A percentile compares a stretch with the other conserved stretches of the same genome.
phyloP scores from a whole-genome alignment of 108 stramenopile genomes.

The Poteriospumella lacustris region DNA sequence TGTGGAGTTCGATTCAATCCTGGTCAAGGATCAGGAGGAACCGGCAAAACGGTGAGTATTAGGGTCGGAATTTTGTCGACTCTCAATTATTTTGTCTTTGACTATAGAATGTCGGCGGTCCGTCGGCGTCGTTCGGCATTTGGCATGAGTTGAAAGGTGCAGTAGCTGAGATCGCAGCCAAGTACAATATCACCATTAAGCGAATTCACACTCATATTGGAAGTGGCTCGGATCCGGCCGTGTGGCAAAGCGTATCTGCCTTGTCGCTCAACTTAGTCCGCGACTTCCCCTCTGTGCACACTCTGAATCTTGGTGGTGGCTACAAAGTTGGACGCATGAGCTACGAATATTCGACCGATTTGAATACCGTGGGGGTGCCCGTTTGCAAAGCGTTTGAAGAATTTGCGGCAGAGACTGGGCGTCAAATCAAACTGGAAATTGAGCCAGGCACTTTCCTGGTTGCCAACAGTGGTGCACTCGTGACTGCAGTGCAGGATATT shows the following conservation, averaged over 20 bases:
- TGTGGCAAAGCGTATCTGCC: conserved; percentile 85
- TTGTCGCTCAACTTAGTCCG: conserved; percentile 77
- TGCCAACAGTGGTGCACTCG: conserved; percentile 87
- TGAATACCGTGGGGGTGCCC: conserved; percentile 79
- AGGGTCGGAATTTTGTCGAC: not conserved
- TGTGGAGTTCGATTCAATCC: conserved; percentile 93
- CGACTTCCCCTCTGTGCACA: conserved; percentile 70
- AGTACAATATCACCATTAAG: conserved; percentile 78
- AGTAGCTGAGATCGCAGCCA: conserved; percentile 72
- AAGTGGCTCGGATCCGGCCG: conserved; percentile 85
- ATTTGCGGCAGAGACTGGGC: conserved; percentile 74
- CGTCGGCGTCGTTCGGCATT: conserved; percentile 85
- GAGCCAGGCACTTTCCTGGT: conserved; percentile 96
- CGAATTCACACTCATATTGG: conserved; percentile 98
- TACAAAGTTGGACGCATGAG: conserved; percentile 93
- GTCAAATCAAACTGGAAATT: conserved; percentile 83
- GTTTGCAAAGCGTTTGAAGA: conserved; percentile 74
- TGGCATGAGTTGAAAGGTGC: conserved; percentile 76
- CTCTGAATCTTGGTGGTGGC: conserved; percentile 89
- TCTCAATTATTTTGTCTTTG: not conserved
- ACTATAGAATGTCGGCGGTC: conserved; percentile 88
- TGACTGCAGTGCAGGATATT: conserved; percentile 78
- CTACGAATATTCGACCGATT: conserved; percentile 79
- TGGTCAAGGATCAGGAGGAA: conserved; percentile 92
- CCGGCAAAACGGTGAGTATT: conserved; percentile 70